Conservation (phyloP, 768 basidiomycete genomes). For the Pleurotus salmoneostramineus region DNA sequence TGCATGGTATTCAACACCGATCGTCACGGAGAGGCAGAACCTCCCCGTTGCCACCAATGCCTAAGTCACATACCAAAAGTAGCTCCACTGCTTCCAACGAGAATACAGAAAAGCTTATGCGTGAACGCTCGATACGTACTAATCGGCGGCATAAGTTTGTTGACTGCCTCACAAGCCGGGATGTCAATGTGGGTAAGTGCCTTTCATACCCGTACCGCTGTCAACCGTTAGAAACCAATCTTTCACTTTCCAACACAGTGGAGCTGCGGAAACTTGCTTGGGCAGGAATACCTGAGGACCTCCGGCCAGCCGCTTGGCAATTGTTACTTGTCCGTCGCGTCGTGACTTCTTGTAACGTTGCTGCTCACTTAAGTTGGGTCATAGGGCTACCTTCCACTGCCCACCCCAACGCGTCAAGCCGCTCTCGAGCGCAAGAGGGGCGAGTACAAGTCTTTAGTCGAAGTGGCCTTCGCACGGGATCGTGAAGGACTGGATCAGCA, state of each 20-base stretch:
- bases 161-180: conserved; percentile 69
- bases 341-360: conserved; percentile 1
- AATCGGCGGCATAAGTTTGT: conserved; percentile 80
- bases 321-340: conserved; percentile 71
- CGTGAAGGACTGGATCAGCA: conserved; percentile 86
- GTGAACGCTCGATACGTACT: conserved; percentile 74
- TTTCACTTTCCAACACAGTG: conserved; percentile 32
- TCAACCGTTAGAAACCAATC: conserved; percentile 1
- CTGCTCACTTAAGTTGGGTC: conserved; percentile 6
- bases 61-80: conserved; percentile 18
- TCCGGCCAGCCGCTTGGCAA: conserved; percentile 93
- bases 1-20: conserved; percentile 48
- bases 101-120: conserved; percentile 56
- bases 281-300: conserved; percentile 86
- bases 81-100: conserved; percentile 28
- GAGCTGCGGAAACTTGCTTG: conserved; percentile 91
- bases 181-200: conserved; percentile 76
- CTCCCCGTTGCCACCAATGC: conserved; percentile 18
- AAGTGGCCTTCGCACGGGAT: conserved; percentile 85
- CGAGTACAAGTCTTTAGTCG: conserved; percentile 88
- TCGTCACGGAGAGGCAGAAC: conserved; percentile 32
- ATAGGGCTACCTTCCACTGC: conserved; percentile 91
- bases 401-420: conserved; percentile 65
- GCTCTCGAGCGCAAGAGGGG: conserved; percentile 87
- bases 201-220: not conserved